A percentile compares a stretch with the other conserved stretches of the same genome.
Conservation (phyloP, 2,329 filamentous ascomycete species). For the Beauveria bassiana region DNA sequence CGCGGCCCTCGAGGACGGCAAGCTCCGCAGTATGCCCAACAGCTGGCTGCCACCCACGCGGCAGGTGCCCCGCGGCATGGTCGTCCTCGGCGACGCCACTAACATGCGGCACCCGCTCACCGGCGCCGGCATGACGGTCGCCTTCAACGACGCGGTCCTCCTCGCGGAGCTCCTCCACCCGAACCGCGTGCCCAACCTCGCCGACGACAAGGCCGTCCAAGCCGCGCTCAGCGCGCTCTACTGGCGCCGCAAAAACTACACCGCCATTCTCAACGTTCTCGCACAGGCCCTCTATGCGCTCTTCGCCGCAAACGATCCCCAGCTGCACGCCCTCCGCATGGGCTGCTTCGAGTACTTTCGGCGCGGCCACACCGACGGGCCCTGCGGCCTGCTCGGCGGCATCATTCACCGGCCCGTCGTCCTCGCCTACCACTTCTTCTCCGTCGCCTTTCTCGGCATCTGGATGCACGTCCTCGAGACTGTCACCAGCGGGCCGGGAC, state of each 20-base stretch:
- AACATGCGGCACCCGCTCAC: constrained; percentile 99
- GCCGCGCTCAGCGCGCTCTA: constrained; percentile 69
- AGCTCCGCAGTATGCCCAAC: constrained; percentile 84
- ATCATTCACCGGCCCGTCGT: constrained; percentile 69
- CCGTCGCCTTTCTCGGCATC: constrained; percentile 81
- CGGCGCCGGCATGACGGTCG: constrained; percentile 96
- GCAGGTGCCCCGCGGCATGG: constrained; percentile 53
- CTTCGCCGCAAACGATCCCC: constrained; percentile 75
- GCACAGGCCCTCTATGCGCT: constrained; percentile 87
- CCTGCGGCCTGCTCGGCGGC: constrained; percentile 73
- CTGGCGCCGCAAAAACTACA: constrained; percentile 75
- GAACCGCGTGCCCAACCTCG: constrained; percentile 57
- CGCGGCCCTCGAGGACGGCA: constrained; percentile 68
- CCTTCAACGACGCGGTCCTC: constrained; percentile 82
- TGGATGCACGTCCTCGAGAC: constrained; percentile 49
- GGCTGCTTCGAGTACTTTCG: constrained; percentile 95
- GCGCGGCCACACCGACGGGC: constrained; percentile 65
- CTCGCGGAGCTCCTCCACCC: constrained; percentile 69
- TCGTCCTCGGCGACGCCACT: constrained; percentile 87
- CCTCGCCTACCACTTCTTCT: constrained; percentile 89
- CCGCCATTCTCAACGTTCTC: constrained; percentile 93
- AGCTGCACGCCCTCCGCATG: constrained; percentile 72
- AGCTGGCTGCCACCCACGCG: constrained; percentile 75
- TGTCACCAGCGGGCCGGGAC: constrained; percentile 23
- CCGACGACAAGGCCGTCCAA: constrained; percentile 57